Conservation (phyloP, 768 basidiomycete genomes). For the Myochromella boudieri region DNA sequence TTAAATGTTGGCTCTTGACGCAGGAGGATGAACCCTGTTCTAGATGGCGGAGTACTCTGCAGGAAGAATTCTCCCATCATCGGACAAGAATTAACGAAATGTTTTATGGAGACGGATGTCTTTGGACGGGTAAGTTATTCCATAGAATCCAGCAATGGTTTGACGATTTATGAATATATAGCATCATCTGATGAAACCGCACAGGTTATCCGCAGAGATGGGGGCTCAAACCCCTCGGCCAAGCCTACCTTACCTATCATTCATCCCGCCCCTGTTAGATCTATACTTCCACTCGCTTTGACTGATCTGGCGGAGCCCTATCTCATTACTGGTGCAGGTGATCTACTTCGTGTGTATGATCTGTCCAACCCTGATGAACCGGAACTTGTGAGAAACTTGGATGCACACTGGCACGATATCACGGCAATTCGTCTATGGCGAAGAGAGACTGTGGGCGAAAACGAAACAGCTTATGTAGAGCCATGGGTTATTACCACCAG, state of each 20-base stretch:
- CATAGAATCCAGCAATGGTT: neutral
- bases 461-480: constrained; percentile 53
- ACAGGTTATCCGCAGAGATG: constrained; percentile 52
- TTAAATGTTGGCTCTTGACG: constrained; percentile 76
- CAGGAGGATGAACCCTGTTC: constrained; percentile 37
- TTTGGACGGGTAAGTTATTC: constrained; percentile 78
- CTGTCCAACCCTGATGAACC: constrained; percentile 66
- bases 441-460: constrained; percentile 43
- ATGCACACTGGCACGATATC: constrained; percentile 92
- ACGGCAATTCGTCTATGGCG: constrained; percentile 75
- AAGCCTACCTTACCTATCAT: constrained; percentile 51
- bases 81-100: constrained; percentile 84
- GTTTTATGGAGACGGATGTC: constrained; percentile 57
- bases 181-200: constrained; percentile 90
- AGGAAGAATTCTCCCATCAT: constrained; percentile 66
- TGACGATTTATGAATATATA: constrained; percentile 25
- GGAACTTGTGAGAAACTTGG: constrained; percentile 68
- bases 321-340: constrained; percentile 81
- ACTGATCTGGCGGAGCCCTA: constrained; percentile 71
- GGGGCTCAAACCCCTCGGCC: constrained; percentile 17
- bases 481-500: constrained; percentile 84
- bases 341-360: constrained; percentile 80
- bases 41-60: constrained; percentile 51
- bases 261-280: constrained; percentile 67
- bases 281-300: constrained; percentile 66